Evolutionary conservation across 306 rosid genomes (phyloP), one percentile per base, ranked within the genome.

Genomic region (Acacia acuminata): DNA sequence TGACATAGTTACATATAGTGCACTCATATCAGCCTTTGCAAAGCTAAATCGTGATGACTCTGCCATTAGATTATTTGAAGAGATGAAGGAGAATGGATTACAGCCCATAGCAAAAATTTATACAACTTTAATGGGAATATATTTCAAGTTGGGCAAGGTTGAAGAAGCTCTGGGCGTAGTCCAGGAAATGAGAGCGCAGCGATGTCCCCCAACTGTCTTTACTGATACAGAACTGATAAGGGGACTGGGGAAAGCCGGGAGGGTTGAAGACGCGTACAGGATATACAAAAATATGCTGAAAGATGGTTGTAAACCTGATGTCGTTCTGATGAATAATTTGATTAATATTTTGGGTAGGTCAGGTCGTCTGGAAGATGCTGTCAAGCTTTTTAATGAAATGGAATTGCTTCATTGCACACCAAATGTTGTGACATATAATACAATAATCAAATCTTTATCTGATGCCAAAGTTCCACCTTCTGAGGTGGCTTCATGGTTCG

Each of bases 61-160:
- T 8, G 91, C 99, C 40, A 77, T 93, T 69, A 89, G 93, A 42
- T 86, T 95, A 81, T 93, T 90, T 82, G 90, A 93, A 24, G 97
- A 95, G 84, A 95, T 93, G 98, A 92, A 93, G 91, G 97, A 87
- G 79, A 95, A 90, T 84, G 94, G 97, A 47, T 83, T 95, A 50
- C 91, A 90, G 73, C 98, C 98, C 8, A 89, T 90, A 7, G 90
- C 87, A 8, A 95, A 90, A 89, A 95, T 93, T 66, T 93, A 93
- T 84, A 93, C 96, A 20, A 91, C 85, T 40, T 58, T 95, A 27
- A 72, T 93, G 88, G 96, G 84, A 79, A 88, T 88, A 60, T 84
- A 90, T 86, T 90, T 95, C 75, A 93, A 91, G 89, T 75, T 84
- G 82, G 94, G 92, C 7, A 77, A 78, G 82, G 90, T 88, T 83